These are phyloP conservation scores for Dendrothele bispora DNA, from an alignment of 768 basidiomycete genomes.

Conservation along the genomic window DNA sequence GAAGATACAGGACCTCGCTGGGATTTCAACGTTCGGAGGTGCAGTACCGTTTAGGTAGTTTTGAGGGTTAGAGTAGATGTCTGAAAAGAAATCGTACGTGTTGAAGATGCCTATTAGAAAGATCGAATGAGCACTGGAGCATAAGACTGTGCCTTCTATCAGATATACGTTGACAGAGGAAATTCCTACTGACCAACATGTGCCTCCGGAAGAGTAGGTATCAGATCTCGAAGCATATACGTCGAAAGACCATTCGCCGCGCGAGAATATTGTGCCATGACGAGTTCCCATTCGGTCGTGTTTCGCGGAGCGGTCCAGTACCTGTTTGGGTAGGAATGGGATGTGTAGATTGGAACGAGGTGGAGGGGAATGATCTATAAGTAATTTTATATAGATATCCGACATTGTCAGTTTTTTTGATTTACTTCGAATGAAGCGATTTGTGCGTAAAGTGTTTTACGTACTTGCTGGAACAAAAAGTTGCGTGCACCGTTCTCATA, in stretches of 20 bases:
- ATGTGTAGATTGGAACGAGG: conserved; percentile 44
- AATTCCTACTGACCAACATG: conserved; percentile 39
- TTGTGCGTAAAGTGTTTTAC: conserved; percentile 13
- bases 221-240: conserved; percentile 33
- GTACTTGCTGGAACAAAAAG: conserved; percentile 68
- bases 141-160: too few relatives aligned
- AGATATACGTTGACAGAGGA: too few relatives aligned
- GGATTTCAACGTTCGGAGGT: too few relatives aligned
- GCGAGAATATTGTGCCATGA: conserved; percentile 35
- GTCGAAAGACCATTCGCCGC: conserved; percentile 35
- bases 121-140: too few relatives aligned
- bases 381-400: too few relatives aligned
- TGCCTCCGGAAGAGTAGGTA: conserved; percentile 33
- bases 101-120: too few relatives aligned
- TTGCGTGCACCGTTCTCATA: conserved; percentile 63
- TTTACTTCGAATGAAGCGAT: background rate
- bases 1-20: too few relatives aligned
- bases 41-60: too few relatives aligned
- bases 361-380: conserved; percentile 67
- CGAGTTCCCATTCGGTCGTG: conserved; percentile 45
- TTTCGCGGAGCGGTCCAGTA: conserved; percentile 54
- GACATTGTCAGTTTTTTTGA: too few relatives aligned
- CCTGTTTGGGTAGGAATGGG: conserved; percentile 44
- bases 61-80: too few relatives aligned
- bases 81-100: too few relatives aligned